Conservation (phyloP, 2,329 filamentous ascomycete species). For the Alternaria sp. region DNA sequence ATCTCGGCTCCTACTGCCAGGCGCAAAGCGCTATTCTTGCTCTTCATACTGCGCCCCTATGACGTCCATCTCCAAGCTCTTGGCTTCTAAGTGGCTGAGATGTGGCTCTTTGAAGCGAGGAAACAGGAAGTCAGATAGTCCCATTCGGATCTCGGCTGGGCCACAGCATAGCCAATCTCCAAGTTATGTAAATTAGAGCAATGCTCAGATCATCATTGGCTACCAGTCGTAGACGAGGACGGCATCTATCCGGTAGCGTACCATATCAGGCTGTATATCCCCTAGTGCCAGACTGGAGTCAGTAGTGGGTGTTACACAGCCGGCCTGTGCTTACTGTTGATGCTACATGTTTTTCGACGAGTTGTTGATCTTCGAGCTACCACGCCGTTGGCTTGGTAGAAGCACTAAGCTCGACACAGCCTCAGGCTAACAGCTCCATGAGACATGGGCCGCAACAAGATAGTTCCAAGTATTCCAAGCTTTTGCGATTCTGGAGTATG, state of each 20-base stretch:
- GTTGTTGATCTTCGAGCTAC: neutral
- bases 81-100: conserved; percentile 1
- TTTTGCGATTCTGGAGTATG: neutral
- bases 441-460: neutral
- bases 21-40: neutral
- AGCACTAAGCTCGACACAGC: neutral
- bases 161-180: conserved; percentile 7
- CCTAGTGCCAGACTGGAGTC: neutral
- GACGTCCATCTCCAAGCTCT: neutral
- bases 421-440: neutral
- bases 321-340: neutral
- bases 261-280: neutral
- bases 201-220: neutral
- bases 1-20: conserved; percentile 2
- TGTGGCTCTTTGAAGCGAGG: neutral
- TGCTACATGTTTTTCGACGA: neutral
- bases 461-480: neutral
- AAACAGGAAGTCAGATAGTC: neutral
- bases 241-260: neutral
- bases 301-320: neutral
- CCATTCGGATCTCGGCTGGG: conserved; percentile 8
- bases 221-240: neutral
- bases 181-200: neutral
- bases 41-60: neutral
- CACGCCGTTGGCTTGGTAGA: neutral